Conservation (phyloP, 305 asterid genomes). For the Rubia tinctorum region DNA sequence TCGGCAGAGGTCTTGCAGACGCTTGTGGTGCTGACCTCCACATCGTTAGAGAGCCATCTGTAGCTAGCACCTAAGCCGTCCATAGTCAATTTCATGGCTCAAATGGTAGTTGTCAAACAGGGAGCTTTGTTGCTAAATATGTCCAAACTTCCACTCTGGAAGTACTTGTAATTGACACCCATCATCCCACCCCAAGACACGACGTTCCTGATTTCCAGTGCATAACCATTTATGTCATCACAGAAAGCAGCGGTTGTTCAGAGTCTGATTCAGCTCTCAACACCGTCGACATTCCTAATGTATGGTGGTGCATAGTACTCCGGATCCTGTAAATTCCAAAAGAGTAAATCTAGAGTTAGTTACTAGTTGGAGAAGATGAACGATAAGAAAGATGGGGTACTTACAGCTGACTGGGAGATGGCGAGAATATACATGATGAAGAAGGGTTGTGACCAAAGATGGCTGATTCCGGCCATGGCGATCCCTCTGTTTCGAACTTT, state of each 20-base stretch:
- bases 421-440: neutral
- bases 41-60: slow-evolving; percentile 42
- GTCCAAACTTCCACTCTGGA: slow-evolving; percentile 67
- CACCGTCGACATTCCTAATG: neutral
- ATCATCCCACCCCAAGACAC: slow-evolving; percentile 5
- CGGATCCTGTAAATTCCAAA: neutral
- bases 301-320: neutral
- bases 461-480: neutral
- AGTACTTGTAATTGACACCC: slow-evolving; percentile 2
- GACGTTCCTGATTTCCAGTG: slow-evolving; percentile 47
- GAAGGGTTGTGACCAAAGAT: neutral
- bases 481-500: neutral
- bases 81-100: slow-evolving; percentile 22
- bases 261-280: neutral
- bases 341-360: neutral
- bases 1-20: slow-evolving; percentile 22
- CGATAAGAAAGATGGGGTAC: neutral
- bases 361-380: neutral
- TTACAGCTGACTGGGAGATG: slow-evolving; percentile 2
- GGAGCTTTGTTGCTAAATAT: slow-evolving; percentile 50
- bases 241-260: neutral
- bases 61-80: slow-evolving; percentile 39
- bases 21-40: slow-evolving; percentile 35
- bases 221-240: slow-evolving; percentile 14
- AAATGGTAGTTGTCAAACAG: slow-evolving; percentile 1